A percentile compares a stretch with the other conserved stretches of the same genome.
Conservation (phyloP, 1,284 basidiomycete species). For the Neolentinus lepideus region DNA sequence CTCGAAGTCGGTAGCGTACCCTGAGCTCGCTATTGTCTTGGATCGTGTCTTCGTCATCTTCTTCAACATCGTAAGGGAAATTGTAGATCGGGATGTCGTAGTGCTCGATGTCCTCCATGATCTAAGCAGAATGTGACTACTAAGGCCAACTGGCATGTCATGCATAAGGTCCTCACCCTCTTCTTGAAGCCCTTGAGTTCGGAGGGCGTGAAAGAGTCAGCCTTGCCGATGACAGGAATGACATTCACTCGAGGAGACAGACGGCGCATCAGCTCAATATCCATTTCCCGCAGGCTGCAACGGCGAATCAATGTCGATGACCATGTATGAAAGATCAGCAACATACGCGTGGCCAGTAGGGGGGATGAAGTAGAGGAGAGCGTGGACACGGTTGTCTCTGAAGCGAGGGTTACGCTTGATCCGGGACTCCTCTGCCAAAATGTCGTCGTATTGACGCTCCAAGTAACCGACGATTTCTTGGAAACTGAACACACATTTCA, state of each 20-base stretch:
- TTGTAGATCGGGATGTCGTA: slow-evolving; percentile 99
- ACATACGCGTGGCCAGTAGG: slow-evolving; percentile 80
- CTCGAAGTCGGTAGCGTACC: slow-evolving; percentile 31
- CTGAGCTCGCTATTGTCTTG: slow-evolving; percentile 95
- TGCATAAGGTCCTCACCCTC: slow-evolving; percentile 51
- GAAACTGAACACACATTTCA: slow-evolving; percentile 65
- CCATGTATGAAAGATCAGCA: not conserved
- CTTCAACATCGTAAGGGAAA: slow-evolving; percentile 98
- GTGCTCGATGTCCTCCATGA: slow-evolving; percentile 99
- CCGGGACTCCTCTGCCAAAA: slow-evolving; percentile 96
- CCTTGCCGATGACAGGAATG: slow-evolving; percentile 97
- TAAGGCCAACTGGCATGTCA: slow-evolving; percentile 6
- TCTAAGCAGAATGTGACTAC: slow-evolving; percentile 36
- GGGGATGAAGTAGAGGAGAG: slow-evolving; percentile 96
- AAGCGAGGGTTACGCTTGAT: slow-evolving; percentile 99
- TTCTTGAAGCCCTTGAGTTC: slow-evolving; percentile 96
- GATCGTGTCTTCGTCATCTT: slow-evolving; percentile 98
- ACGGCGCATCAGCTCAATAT: slow-evolving; percentile 97
- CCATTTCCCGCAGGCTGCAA: slow-evolving; percentile 89
- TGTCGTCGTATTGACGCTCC: slow-evolving; percentile 99
- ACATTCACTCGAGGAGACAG: slow-evolving; percentile 97
- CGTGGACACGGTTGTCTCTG: slow-evolving; percentile 96
- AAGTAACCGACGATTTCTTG: slow-evolving; percentile 96
- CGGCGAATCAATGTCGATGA: not conserved
- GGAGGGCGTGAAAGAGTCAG: slow-evolving; percentile 88